Conservation (phyloP, 2,329 filamentous ascomycete species). For the Macrophomina phaseolina region DNA sequence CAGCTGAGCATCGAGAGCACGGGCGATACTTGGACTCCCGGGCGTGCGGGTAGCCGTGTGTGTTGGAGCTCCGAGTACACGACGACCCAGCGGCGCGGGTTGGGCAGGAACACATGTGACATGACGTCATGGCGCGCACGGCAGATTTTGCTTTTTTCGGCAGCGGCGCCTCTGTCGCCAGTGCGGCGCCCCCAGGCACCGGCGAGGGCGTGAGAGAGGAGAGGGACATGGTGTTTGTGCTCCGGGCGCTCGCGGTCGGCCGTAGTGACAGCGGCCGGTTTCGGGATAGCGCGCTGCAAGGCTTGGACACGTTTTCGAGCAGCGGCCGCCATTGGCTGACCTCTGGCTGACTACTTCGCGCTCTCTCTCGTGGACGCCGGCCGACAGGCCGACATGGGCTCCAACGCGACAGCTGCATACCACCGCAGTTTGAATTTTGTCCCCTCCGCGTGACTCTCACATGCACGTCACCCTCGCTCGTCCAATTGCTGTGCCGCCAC, state of each 20-base stretch:
- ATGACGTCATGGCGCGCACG: neutral
- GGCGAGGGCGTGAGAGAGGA: neutral
- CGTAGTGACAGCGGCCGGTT: neutral
- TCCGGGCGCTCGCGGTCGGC: neutral
- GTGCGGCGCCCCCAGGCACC: neutral
- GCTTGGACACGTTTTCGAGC: slow-evolving; percentile 20
- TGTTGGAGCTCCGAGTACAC: neutral
- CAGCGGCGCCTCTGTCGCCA: neutral
- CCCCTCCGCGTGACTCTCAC: slow-evolving; percentile 21
- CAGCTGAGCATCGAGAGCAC: no score
- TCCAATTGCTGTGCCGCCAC: slow-evolving; percentile 11
- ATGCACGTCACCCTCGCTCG: slow-evolving; percentile 11
- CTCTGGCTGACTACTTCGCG: neutral
- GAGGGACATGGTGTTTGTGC: slow-evolving; percentile 12
- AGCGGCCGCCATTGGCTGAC: slow-evolving; percentile 7
- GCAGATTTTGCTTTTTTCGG: neutral
- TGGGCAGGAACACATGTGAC: slow-evolving; percentile 6
- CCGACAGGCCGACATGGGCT: slow-evolving; percentile 20
- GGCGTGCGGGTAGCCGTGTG: no score
- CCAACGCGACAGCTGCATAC: slow-evolving; percentile 21
- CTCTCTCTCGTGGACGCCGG: slow-evolving; percentile 7
- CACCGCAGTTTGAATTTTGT: slow-evolving; percentile 22
- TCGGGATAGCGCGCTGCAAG: slow-evolving; percentile 17
- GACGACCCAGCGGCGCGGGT: neutral
- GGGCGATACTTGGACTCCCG: no score